A percentile compares a stretch with the other conserved stretches of the same genome.
These are phyloP conservation scores for Rhizopus arrhizus DNA, from an alignment of 371 early-diverging fungal genomes.

Conservation along the genomic window DNA sequence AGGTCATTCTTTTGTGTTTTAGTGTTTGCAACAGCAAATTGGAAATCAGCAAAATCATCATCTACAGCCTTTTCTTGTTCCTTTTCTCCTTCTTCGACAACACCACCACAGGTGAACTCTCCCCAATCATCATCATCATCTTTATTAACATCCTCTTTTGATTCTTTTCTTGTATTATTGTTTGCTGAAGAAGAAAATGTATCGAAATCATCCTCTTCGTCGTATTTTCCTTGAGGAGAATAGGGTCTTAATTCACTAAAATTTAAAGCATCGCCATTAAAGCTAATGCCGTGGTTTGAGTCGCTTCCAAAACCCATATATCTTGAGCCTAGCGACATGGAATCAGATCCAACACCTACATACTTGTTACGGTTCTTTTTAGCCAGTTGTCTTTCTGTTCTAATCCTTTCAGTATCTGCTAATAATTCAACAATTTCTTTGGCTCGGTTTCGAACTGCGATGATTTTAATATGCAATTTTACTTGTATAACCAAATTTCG, in stretches of 20 bases:
- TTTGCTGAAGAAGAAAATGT: neutral
- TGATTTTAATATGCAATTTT: neutral
- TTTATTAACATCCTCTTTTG: neutral
- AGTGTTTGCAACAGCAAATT: constrained; percentile 46
- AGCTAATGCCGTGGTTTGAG: constrained; percentile 28
- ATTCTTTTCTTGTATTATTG: constrained; percentile 42
- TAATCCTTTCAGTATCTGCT: constrained; percentile 72
- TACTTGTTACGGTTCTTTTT: constrained; percentile 87
- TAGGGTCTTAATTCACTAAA: constrained; percentile 36
- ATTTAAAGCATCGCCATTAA: constrained; percentile 35
- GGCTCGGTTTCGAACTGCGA: constrained; percentile 87
- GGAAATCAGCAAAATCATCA: constrained; percentile 69
- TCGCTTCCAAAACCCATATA: constrained; percentile 57
- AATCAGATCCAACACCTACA: constrained; percentile 70
- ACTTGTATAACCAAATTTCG: neutral
- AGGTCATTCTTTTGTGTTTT: constrained; percentile 2
- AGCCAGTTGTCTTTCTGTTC: constrained; percentile 86
- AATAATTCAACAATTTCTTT: constrained; percentile 87
- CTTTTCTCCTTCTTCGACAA: constrained; percentile 8
- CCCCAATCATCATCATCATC: constrained; percentile 58
- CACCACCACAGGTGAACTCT: constrained; percentile 48
- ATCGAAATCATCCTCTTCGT: constrained; percentile 23
- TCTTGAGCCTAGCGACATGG: constrained; percentile 25
- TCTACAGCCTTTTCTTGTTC: neutral
- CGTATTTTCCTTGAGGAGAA: constrained; percentile 30